A percentile compares a stretch with the other conserved stretches of the same genome.
phyloP scores from a whole-genome alignment of 257 asterid species.

The Solanum chiquidenum region DNA sequence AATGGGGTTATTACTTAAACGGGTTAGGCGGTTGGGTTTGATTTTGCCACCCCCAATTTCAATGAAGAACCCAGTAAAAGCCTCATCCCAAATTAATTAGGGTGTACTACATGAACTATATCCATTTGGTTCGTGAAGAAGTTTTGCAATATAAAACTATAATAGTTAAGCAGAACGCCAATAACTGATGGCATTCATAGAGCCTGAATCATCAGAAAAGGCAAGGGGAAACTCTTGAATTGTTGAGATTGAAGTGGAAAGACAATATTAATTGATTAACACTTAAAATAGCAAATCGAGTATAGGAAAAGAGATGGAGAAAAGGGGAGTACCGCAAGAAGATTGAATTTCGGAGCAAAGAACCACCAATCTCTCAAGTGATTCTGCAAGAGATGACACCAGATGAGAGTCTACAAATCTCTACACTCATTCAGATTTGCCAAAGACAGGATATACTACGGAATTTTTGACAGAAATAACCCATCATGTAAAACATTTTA shows the following conservation, averaged over 20 bases:
- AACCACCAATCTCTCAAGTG: neutral
- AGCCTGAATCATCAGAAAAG: too few species aligned
- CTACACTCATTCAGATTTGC: neutral
- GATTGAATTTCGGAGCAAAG: neutral
- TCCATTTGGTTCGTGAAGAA: too few species aligned
- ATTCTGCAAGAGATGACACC: neutral
- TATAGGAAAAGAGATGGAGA: neutral
- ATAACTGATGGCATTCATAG: too few species aligned
- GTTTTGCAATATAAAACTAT: neutral
- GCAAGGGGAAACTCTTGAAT: neutral
- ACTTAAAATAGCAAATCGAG: neutral
- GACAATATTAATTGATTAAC: neutral
- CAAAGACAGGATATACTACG: neutral
- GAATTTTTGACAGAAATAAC: too few species aligned
- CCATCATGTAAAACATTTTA: too few species aligned
- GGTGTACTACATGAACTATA: neutral
- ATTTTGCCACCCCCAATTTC: neutral
- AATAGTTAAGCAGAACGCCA: neutral
- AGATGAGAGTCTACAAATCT: neutral
- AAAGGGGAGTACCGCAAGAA: neutral
- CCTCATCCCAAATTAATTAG: neutral
- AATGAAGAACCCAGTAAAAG: neutral
- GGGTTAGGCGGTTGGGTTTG: neutral
- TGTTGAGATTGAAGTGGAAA: neutral
- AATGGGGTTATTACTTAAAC: neutral